A percentile compares a stretch with the other conserved stretches of the same genome.
These are phyloP conservation scores for Leccinellum luteum DNA, from an alignment of 768 basidiomycete genomes.

Conservation along the genomic window DNA sequence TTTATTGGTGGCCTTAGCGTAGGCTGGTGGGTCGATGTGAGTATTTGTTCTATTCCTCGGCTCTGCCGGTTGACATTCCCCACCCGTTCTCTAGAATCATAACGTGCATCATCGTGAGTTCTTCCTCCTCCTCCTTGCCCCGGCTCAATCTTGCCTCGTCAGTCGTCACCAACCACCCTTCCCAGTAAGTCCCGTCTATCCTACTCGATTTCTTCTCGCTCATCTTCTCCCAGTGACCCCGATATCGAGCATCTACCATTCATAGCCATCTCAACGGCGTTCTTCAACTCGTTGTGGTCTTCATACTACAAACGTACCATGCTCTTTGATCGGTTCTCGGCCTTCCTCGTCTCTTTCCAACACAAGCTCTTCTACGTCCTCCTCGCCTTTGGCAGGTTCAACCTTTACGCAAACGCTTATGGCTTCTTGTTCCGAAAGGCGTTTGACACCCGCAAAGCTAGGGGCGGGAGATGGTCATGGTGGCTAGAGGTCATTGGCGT, in stretches of 20 bases:
- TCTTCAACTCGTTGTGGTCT: slow-evolving; percentile 85
- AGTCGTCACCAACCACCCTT: slow-evolving; percentile 98
- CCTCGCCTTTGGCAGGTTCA: slow-evolving; percentile 89
- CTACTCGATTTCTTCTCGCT: slow-evolving; percentile 2
- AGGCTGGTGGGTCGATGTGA: slow-evolving; percentile 96
- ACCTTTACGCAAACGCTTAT: slow-evolving; percentile 90
- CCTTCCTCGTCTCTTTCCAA: slow-evolving; percentile 68
- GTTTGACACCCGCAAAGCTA: slow-evolving; percentile 58
- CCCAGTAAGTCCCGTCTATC: slow-evolving; percentile 60
- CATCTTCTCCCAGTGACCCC: slow-evolving; percentile 54
- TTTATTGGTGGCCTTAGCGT: slow-evolving; percentile 91
- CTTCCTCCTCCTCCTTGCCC: neutral
- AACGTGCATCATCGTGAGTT: slow-evolving; percentile 92
- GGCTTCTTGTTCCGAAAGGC: slow-evolving; percentile 64
- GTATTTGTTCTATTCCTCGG: slow-evolving; percentile 34
- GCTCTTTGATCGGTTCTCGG: slow-evolving; percentile 69
- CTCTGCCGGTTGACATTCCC: slow-evolving; percentile 4
- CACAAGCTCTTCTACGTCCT: slow-evolving; percentile 92
- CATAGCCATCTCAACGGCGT: slow-evolving; percentile 87
- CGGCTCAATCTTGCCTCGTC: slow-evolving; percentile 6
- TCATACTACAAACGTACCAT: slow-evolving; percentile 93
- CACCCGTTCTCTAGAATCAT: slow-evolving; percentile 61
- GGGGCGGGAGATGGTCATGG: slow-evolving; percentile 77
- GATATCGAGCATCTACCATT: slow-evolving; percentile 91
- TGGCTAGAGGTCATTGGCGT: slow-evolving; percentile 73